phyloP scores from a whole-genome alignment of 352 stramenopile species.

The Phytophthora sansomeana region DNA sequence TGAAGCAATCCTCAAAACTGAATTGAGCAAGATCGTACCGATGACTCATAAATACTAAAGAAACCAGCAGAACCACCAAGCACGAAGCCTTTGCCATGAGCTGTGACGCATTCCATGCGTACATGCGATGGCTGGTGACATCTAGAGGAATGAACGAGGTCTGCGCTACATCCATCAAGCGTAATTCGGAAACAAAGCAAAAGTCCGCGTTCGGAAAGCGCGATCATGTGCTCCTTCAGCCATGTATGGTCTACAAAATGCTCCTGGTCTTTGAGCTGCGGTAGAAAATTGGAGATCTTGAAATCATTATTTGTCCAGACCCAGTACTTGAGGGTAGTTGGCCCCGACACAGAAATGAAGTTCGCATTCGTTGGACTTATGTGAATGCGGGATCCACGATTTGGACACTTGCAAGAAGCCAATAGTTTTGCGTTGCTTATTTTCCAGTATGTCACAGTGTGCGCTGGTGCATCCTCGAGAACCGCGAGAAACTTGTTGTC shows the following conservation, averaged over 20 bases:
- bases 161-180: conserved; percentile 56
- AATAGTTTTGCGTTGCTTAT: conserved; percentile 80
- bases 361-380: conserved; percentile 75
- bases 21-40: conserved; percentile 39
- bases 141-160: conserved; percentile 71
- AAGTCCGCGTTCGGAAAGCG: conserved; percentile 71
- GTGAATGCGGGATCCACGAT: conserved; percentile 66
- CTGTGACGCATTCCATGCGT: conserved; percentile 72
- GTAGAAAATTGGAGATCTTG: conserved; percentile 81
- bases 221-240: conserved; percentile 76
- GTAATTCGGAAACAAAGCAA: conserved; percentile 71
- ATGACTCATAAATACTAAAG: conserved; percentile 81
- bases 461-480: conserved; percentile 72
- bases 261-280: conserved; percentile 78
- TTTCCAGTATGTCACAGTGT: conserved; percentile 87
- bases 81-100: conserved; percentile 79
- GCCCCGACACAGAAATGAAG: conserved; percentile 81
- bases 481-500: conserved; percentile 84
- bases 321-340: conserved; percentile 83
- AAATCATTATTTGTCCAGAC: conserved; percentile 82
- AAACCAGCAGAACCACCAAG: conserved; percentile 73
- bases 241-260: conserved; percentile 87
- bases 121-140: conserved; percentile 77
- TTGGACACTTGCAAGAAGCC: conserved; percentile 73
- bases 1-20: no score